Evolutionary conservation across 179 eudicot genomes (phyloP).

Genomic region (Nepenthes alata): DNA sequence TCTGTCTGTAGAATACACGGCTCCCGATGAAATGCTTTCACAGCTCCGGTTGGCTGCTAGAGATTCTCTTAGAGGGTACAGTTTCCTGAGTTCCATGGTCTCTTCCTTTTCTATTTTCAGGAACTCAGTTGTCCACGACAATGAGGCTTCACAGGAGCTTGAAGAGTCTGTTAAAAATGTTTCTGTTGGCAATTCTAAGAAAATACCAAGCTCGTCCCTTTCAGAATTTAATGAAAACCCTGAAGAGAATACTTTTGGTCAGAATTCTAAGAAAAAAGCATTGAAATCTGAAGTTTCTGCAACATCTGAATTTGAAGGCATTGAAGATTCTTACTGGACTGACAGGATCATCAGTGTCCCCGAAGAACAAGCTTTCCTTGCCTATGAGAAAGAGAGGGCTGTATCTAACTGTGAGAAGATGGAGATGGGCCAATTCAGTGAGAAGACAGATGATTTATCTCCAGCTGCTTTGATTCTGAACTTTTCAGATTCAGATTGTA

Average conservation of each 20-base stretch:
- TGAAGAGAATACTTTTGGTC: constrained; percentile 5
- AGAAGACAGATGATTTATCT: constrained; percentile 11
- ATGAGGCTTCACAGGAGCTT: constrained; percentile 8
- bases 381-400: constrained; percentile 2
- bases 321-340: constrained; percentile 32
- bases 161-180: constrained; percentile 9
- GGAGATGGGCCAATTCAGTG: constrained; percentile 5
- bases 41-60: constrained; percentile 35
- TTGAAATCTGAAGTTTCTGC: constrained; percentile 6
- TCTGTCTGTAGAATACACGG: constrained; percentile 15
- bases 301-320: constrained; percentile 12
- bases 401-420: not conserved
- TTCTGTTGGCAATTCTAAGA: constrained; percentile 7
- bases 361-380: constrained; percentile 18
- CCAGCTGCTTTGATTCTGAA: constrained; percentile 43
- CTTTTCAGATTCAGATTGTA: constrained; percentile 39
- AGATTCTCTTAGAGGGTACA: constrained; percentile 29
- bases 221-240: constrained; percentile 10
- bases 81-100: constrained; percentile 17
- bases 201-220: constrained; percentile 3
- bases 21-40: constrained; percentile 39
- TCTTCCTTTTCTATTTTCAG: constrained; percentile 37
- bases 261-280: constrained; percentile 5
- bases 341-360: constrained; percentile 20
- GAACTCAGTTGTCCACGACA: constrained; percentile 33